Evolutionary conservation across 495 filamentous ascomycete species (phyloP).

Genomic region (Daldinia grandis): DNA sequence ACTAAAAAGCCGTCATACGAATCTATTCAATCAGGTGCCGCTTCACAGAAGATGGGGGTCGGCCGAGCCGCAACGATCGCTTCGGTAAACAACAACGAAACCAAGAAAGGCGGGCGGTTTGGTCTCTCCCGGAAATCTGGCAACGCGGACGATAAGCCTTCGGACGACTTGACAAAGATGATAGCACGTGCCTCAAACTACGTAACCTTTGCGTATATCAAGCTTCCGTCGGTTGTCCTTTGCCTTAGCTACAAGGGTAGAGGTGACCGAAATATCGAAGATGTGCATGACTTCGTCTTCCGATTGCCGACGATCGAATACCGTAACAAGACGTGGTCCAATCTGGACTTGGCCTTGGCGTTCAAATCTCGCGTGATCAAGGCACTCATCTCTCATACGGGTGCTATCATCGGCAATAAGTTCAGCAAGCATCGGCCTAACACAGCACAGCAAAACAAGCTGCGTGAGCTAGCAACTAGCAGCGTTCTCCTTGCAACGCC

Average conservation of each 20-base stretch:
- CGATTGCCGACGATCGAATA: slow-evolving; percentile 94
- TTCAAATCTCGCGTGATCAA: slow-evolving; percentile 94
- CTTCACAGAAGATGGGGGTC: slow-evolving; percentile 51
- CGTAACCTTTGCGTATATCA: slow-evolving; percentile 96
- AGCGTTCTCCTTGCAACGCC: slow-evolving; percentile 61
- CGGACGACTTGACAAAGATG: slow-evolving; percentile 98
- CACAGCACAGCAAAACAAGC: slow-evolving; percentile 77
- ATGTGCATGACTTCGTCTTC: slow-evolving; percentile 97
- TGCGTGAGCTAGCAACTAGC: slow-evolving; percentile 79
- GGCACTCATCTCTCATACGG: slow-evolving; percentile 92
- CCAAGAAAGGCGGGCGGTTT: slow-evolving; percentile 61
- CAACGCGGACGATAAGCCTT: slow-evolving; percentile 58
- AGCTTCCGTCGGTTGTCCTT: slow-evolving; percentile 91
- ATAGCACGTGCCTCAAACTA: slow-evolving; percentile 93
- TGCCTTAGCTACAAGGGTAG: slow-evolving; percentile 97
- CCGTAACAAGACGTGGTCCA: slow-evolving; percentile 98
- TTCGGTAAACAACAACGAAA: slow-evolving; percentile 54
- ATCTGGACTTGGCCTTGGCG: slow-evolving; percentile 89
- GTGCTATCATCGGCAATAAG: slow-evolving; percentile 97
- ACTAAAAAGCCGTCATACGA: slow-evolving; percentile 74
- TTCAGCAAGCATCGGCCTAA: slow-evolving; percentile 85
- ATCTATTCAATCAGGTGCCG: slow-evolving; percentile 63
- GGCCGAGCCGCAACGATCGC: slow-evolving; percentile 61
- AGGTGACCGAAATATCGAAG: slow-evolving; percentile 92
- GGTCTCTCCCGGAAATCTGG: slow-evolving; percentile 49